Base-by-base conservation (phyloP, 225 moss, liverwort and hornwort genomes). In the Antitrichia curtipendula region DNA sequence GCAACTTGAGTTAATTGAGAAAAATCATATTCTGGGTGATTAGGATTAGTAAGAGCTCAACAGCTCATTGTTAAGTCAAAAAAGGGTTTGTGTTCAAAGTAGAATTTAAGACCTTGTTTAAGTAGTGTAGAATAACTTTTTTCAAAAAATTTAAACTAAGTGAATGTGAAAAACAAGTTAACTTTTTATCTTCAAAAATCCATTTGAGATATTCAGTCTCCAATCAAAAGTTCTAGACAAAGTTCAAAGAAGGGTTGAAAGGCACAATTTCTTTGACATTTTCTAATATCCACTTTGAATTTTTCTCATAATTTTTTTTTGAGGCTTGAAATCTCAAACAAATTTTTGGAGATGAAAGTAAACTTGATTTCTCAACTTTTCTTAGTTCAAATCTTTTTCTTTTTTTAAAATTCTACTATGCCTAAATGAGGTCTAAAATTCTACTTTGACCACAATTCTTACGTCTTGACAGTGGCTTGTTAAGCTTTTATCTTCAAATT, bases 141-240 rank as follows among this genome's bases (percentile, higher is more conserved):
- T 24, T 5, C 18, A 64, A 13, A 38, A 68, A 40, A 0, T 23
- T 68, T 40, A 8, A 68, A 40, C 4, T 23, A 13, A 38, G 0
- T 22, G 8, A 63, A 32, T 32, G 16, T 62, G 8, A 2, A 32
- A 63, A 63, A 62, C 5, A 34, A 64, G 18, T 3, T 63, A 2
- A 16, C 2, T n/a, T 63, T 32, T 34, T 18, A 34, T 64, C 9
- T 64, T 3, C 3, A 34, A 34, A 64, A 18, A 18, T 9, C 3
- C 0, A 0, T 64, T 34, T 22, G 13, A 38, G 24, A 23, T 25
- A 23, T 40, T 0, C 0, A 69, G 24, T 3, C 8, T 40, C 1
- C 1, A 23, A 25, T 69, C 8, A 13, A 25, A 69, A 40, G 8
- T 69, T 25, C 5, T 25, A 8, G 2, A 23, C 7, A 23, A 40